Base-by-base conservation (phyloP, 208 protist genomes). In the Tritrichomonas musculus region DNA sequence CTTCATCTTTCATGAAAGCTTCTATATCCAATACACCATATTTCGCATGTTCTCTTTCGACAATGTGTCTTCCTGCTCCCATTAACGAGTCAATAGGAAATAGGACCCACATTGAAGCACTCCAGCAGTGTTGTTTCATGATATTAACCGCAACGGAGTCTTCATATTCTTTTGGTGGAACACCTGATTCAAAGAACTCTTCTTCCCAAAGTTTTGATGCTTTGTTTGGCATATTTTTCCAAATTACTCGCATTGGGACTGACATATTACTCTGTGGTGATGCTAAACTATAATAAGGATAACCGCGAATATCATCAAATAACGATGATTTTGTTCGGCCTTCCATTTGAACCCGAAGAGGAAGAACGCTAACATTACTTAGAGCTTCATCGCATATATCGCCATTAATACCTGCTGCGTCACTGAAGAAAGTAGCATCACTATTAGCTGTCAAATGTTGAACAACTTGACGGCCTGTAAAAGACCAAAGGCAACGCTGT, bases 81-180 rank as follows among this genome's bases (percentile, higher is more conserved):
- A 44, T 8, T 17, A 84, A 53, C 0, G 41, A 49, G 30, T 84
- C 73, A 2, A 84, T 53, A 33, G 73, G 73, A 20, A 84, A 84
- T 25, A 84, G 49, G 14, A n/a, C 36, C 20, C 27, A 53, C 73
- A 84, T 84, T 30, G 41, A 53, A 14, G 41, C 73, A 84, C 73
- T 84, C 73, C 73, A 84, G 25, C 73, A 84, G 25, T 84, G 73
- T 30, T 84, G 73, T 53, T 44, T 84, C 73, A 84, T 84, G 1
- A 84, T 53, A n/a, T 33, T 84, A 1, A 27, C 3, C 17, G 73
- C 73, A 30, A 84, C 73, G n/a, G 25, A 39, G 3, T 33, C n/a
- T 47, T 13, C 44, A 53, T 47, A 84, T 30, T 33, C 27, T 1
- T 53, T 17, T 53, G 73, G 73, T 27, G 73, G 5, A n/a, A 53